Conservation (phyloP, 2,329 filamentous ascomycete genomes). For the Ophiocordyceps camponoti-floridani region DNA sequence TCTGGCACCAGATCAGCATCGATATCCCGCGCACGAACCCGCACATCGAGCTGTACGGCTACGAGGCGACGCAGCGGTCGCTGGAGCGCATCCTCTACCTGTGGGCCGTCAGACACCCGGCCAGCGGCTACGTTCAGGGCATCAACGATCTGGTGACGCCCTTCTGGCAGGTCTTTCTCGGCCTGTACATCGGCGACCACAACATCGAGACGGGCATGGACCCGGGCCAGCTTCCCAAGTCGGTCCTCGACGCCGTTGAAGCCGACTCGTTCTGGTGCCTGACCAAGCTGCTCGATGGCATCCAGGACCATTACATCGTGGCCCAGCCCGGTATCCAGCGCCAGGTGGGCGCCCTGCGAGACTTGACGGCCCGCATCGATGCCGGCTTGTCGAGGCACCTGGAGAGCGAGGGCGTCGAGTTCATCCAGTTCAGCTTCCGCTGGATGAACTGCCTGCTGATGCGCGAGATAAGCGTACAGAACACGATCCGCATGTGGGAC, state of each 20-base stretch:
- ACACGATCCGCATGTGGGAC: slow-evolving; percentile 98
- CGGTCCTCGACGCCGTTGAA: slow-evolving; percentile 89
- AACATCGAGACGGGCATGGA: slow-evolving; percentile 94
- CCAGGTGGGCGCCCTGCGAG: slow-evolving; percentile 74
- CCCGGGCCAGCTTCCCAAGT: slow-evolving; percentile 75
- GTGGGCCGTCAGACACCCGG: slow-evolving; percentile 94
- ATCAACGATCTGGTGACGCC: slow-evolving; percentile 97
- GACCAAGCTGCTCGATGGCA: slow-evolving; percentile 93
- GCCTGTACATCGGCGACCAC: slow-evolving; percentile 83
- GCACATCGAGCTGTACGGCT: slow-evolving; percentile 85
- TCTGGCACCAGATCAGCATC: slow-evolving; percentile 99
- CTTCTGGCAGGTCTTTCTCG: slow-evolving; percentile 95
- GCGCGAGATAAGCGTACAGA: slow-evolving; percentile 90
- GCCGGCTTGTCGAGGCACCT: slow-evolving; percentile 69
- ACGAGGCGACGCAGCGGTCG: slow-evolving; percentile 87
- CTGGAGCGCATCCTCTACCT: slow-evolving; percentile 90
- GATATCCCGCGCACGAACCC: slow-evolving; percentile 93
- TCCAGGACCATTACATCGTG: slow-evolving; percentile 97
- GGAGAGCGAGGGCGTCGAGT: slow-evolving; percentile 82
- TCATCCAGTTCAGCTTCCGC: slow-evolving; percentile 96
- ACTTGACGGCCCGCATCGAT: slow-evolving; percentile 84
- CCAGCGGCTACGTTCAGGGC: slow-evolving; percentile 93
- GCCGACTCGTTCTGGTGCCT: slow-evolving; percentile 98
- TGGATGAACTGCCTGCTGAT: slow-evolving; percentile 99
- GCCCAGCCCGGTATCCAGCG: slow-evolving; percentile 93